Conservation (phyloP, 2,329 filamentous ascomycete genomes). For the Xylaria arbuscula region DNA sequence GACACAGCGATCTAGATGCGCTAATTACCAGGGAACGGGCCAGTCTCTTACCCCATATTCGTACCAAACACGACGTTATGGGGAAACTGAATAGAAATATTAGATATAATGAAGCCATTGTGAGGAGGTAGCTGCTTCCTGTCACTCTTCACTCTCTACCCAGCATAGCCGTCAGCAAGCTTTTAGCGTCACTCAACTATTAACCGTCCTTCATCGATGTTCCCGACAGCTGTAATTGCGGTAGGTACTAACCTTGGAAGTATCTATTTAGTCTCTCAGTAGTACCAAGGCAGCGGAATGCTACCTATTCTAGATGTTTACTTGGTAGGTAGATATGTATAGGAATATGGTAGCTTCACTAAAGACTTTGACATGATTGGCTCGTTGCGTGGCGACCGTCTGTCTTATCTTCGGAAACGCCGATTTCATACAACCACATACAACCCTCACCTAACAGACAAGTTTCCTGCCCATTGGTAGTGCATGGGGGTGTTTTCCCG, state of each 20-base stretch:
- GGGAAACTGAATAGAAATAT: neutral
- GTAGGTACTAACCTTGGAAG: too few species aligned
- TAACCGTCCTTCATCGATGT: neutral
- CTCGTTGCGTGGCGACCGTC: neutral
- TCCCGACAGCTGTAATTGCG: neutral
- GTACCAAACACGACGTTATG: neutral
- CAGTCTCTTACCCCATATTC: too few species aligned
- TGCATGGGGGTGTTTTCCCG: neutral
- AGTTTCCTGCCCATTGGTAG: neutral
- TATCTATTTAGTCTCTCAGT: neutral
- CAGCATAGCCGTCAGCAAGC: neutral
- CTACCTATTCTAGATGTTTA: neutral
- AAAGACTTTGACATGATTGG: neutral
- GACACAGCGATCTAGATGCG: slow-evolving; percentile 1
- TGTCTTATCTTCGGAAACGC: slow-evolving; percentile 12
- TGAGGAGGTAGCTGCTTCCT: neutral
- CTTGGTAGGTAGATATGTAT: neutral
- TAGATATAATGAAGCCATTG: neutral
- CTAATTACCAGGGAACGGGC: too few species aligned
- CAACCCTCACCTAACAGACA: neutral
- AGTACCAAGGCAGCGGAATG: neutral
- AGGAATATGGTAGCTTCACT: neutral
- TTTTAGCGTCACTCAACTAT: too few species aligned
- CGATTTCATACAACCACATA: slow-evolving; percentile 11
- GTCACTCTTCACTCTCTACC: neutral